These are phyloP conservation scores for Gossypium gossypioides DNA, from an alignment of 441 rosid genomes.

Conservation along the genomic window DNA sequence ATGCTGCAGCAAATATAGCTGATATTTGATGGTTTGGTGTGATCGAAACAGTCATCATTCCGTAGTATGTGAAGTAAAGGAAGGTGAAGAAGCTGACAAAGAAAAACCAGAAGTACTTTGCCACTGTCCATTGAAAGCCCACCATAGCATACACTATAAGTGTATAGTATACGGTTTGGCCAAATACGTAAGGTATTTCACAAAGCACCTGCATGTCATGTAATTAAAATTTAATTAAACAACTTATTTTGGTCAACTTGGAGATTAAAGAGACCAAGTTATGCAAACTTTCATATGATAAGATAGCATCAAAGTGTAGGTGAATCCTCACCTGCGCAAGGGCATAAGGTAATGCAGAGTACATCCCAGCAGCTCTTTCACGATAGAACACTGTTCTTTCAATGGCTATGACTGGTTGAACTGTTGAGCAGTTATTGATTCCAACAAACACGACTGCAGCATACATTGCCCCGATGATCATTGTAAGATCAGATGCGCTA, in stretches of 20 bases:
- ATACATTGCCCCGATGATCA: conserved; percentile 85
- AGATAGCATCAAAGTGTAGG: background rate
- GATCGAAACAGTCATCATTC: conserved; percentile 87
- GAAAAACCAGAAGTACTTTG: conserved; percentile 86
- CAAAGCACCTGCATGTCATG: conserved; percentile 49
- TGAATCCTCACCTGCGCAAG: conserved; percentile 57
- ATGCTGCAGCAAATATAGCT: conserved; percentile 66
- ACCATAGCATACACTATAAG: conserved; percentile 76
- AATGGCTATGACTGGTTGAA: conserved; percentile 68
- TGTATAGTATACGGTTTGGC: conserved; percentile 61
- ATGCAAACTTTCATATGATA: background rate
- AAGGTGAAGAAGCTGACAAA: conserved; percentile 70
- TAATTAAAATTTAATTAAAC: background rate
- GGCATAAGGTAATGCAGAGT: conserved; percentile 88
- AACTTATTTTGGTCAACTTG: background rate
- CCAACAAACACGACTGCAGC: conserved; percentile 67
- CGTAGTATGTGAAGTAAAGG: conserved; percentile 93
- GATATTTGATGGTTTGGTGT: conserved; percentile 92
- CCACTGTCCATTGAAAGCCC: conserved; percentile 65
- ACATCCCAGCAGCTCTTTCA: conserved; percentile 91
- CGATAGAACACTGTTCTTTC: conserved; percentile 85
- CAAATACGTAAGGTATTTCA: conserved; percentile 67
- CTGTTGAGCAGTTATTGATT: conserved; percentile 59
- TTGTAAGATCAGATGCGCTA: conserved; percentile 39
- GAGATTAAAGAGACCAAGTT: background rate